Percentiles rank a stretch among this genome's conserved stretches.
Conservation (phyloP, 371 early-diverging fungal species). For the Chytridium lagenaria region DNA sequence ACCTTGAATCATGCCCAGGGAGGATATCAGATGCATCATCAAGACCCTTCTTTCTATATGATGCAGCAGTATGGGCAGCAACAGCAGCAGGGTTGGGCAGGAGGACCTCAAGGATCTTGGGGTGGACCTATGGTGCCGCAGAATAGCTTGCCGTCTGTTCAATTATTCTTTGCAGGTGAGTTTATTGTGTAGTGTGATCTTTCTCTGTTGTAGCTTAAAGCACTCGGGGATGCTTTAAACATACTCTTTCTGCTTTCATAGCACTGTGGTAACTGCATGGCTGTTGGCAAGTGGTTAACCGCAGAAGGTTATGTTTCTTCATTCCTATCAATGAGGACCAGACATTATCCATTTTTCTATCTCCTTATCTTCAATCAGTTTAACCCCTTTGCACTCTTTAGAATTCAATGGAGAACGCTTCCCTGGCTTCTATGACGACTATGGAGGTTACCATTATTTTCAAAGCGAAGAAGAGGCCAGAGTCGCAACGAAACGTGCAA, state of each 20-base stretch:
- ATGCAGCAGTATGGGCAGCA: background rate
- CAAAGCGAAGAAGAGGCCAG: background rate
- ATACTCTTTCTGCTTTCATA: too few species aligned
- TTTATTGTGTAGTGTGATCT: too few species aligned
- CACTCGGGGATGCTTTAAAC: too few species aligned
- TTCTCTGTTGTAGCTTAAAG: too few species aligned
- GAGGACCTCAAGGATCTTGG: too few species aligned
- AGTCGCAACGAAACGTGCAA: background rate
- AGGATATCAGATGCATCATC: background rate
- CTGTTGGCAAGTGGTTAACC: too few species aligned
- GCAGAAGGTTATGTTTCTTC: too few species aligned
- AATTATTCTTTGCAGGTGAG: conserved; percentile 5
- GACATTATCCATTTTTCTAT: background rate
- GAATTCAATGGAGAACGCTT: background rate
- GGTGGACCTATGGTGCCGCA: background rate
- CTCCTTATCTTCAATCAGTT: background rate
- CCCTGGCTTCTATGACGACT: conserved; percentile 16
- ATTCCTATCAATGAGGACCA: background rate
- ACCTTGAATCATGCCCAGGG: background rate
- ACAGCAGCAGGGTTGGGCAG: background rate
- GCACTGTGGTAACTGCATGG: too few species aligned
- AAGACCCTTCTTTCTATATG: background rate
- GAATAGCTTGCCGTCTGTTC: background rate
- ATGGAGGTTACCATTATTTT: background rate
- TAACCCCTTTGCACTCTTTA: background rate